These are phyloP conservation scores for Monosporozyma unispora DNA, from an alignment of 805 yeast genomes.

Conservation along the genomic window DNA sequence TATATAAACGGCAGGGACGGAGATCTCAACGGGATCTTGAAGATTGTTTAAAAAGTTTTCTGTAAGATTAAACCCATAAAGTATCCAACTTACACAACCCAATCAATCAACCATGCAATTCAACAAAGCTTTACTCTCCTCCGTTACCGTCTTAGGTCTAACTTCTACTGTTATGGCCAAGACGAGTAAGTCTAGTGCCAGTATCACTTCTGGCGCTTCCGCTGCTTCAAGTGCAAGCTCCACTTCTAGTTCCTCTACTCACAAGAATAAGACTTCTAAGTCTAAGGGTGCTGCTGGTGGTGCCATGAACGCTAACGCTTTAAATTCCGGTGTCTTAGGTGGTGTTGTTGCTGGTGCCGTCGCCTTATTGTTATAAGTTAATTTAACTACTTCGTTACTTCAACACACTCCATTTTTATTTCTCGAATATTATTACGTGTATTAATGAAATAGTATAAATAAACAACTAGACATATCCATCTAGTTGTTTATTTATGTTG, in stretches of 20 bases:
- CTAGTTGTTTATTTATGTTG: background rate
- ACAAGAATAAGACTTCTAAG: conserved; percentile 6
- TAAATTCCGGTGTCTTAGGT: conserved; percentile 18
- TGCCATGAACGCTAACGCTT: conserved; percentile 12
- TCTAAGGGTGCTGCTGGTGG: conserved; percentile 14
- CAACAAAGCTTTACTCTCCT: conserved; percentile 9
- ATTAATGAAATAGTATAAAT: background rate
- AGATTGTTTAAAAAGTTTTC: no score
- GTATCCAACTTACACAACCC: background rate
- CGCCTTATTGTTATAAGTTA: conserved; percentile 19
- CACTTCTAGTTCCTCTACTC: conserved; percentile 1
- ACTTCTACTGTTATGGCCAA: conserved; percentile 14
- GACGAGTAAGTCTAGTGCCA: conserved; percentile 8
- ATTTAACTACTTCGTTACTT: background rate
- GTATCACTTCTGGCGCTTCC: background rate
- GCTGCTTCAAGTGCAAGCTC: no score
- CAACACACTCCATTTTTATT: background rate
- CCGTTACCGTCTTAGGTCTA: conserved; percentile 16
- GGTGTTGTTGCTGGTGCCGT: conserved; percentile 27
- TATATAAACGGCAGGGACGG: no score
- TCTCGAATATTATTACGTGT: background rate
- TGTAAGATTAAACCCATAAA: no score
- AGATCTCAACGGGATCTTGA: background rate
- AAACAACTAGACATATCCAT: background rate
- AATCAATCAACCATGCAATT: background rate